Evolutionary conservation across 1,284 basidiomycete genomes (phyloP).

Genomic region (Anthracocystis walkeri): DNA sequence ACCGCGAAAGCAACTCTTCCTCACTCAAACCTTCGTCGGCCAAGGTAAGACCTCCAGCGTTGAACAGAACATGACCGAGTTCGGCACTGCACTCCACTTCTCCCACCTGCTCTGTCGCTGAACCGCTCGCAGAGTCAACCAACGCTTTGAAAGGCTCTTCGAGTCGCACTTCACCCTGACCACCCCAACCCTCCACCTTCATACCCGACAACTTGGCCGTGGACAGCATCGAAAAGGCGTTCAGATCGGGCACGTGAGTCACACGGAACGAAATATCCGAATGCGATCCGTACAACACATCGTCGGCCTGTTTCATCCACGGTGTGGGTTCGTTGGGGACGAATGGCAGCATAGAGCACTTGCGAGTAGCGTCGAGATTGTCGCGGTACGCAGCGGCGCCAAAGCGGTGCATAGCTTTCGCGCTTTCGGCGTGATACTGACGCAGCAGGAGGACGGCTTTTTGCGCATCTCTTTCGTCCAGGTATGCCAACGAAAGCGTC

Average conservation of each 20-base stretch:
- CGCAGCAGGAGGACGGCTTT: conserved; percentile 37
- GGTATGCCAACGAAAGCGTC: conserved; percentile 24
- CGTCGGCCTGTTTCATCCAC: conserved; percentile 43
- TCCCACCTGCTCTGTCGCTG: not conserved
- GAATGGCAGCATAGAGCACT: conserved; percentile 48
- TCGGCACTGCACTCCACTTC: conserved; percentile 29
- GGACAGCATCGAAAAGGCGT: conserved; percentile 20
- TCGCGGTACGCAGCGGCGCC: conserved; percentile 30
- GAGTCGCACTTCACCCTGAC: conserved; percentile 13
- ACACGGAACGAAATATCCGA: conserved; percentile 39
- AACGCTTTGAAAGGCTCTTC: conserved; percentile 27
- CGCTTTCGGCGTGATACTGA: conserved; percentile 29
- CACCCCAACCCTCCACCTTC: conserved; percentile 30
- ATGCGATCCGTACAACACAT: conserved; percentile 28
- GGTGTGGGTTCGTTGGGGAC: conserved; percentile 40
- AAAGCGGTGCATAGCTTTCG: conserved; percentile 23
- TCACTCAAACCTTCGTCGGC: conserved; percentile 32
- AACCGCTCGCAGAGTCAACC: not conserved
- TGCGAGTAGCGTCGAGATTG: conserved; percentile 3
- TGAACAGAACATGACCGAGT: conserved; percentile 44
- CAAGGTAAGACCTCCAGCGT: conserved; percentile 19
- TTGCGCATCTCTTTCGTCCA: conserved; percentile 29
- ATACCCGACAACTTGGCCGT: conserved; percentile 17
- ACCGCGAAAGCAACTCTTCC: conserved; percentile 20
- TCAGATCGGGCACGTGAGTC: conserved; percentile 25